Conservation (phyloP, 129 eudicot genomes). For the Dittrichia graveolens region DNA sequence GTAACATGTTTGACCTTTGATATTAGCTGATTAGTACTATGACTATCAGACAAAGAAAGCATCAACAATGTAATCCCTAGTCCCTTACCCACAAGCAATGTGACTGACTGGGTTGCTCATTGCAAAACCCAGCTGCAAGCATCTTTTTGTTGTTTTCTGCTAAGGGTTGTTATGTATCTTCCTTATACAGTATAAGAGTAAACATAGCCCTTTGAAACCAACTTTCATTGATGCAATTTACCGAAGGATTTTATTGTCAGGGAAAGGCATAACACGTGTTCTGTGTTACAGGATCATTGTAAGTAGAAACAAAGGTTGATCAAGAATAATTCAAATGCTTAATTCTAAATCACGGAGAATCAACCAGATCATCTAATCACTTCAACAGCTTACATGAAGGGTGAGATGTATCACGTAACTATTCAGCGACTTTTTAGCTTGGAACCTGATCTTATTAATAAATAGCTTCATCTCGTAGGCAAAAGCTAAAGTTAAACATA, state of each 20-base stretch:
- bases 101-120: too few relatives aligned
- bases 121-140: too few relatives aligned
- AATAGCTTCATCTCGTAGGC: neutral
- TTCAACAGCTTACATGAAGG: neutral
- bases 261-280: neutral
- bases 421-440: neutral
- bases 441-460: neutral
- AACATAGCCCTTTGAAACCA: constrained; percentile 3
- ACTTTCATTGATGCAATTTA: neutral
- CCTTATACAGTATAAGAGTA: neutral
- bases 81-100: too few relatives aligned
- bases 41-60: too few relatives aligned
- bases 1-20: too few relatives aligned
- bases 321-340: neutral
- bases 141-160: neutral
- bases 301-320: neutral
- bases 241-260: neutral
- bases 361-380: neutral
- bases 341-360: neutral
- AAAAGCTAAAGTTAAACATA: neutral
- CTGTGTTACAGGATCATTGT: neutral
- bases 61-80: neutral
- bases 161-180: neutral
- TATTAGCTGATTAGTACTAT: too few relatives aligned
- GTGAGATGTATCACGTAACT: constrained; percentile 2